Conservation (phyloP, 2,329 filamentous ascomycete species). For the Microdochium trichocladiopsis region DNA sequence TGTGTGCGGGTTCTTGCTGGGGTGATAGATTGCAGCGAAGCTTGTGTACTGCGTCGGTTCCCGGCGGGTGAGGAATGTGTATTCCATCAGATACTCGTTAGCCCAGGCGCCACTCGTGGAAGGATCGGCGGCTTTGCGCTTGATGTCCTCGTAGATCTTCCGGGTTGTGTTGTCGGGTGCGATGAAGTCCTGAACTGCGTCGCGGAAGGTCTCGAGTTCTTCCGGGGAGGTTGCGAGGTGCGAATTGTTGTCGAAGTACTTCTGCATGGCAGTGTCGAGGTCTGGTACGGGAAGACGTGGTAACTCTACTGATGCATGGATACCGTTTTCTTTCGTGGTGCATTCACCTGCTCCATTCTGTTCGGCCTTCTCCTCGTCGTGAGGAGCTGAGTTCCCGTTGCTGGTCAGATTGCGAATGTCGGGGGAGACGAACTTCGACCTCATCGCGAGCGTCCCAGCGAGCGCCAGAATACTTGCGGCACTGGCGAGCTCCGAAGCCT, state of each 20-base stretch:
- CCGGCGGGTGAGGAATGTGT: not conserved
- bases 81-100: not conserved
- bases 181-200: not conserved
- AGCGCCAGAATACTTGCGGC: not conserved
- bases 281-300: not conserved
- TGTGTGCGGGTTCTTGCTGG: not conserved
- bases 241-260: not conserved
- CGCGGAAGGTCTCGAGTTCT: not conserved
- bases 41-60: not conserved
- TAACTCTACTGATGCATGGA: not conserved
- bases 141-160: not conserved
- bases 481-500: conserved; percentile 25
- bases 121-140: not conserved
- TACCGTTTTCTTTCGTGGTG: not conserved
- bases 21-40: not conserved
- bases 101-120: not conserved
- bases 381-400: not conserved
- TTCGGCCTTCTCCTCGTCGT: not conserved
- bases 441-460: not conserved
- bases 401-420: not conserved
- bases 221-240: not conserved
- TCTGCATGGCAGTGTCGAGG: not conserved
- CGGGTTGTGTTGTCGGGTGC: not conserved
- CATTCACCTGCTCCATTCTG: not conserved
- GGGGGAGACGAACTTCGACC: not conserved